A percentile compares a stretch with the other conserved stretches of the same genome.
These are phyloP conservation scores for Claviceps sp. DNA, from an alignment of 2,329 filamentous ascomycete species.

Conservation along the genomic window DNA sequence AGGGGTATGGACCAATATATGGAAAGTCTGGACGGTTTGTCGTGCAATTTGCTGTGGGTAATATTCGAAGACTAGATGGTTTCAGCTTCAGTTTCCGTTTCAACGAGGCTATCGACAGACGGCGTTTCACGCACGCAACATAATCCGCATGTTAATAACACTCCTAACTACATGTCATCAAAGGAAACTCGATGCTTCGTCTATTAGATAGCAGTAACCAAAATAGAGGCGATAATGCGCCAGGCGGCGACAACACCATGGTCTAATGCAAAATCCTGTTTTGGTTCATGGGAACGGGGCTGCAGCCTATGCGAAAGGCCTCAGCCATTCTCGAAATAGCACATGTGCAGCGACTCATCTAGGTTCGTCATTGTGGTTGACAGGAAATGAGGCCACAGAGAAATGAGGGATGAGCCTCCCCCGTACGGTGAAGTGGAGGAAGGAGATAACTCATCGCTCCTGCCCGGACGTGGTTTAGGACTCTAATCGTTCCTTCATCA, in stretches of 20 bases:
- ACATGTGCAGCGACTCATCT: neutral
- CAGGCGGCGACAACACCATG: neutral
- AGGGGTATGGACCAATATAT: neutral
- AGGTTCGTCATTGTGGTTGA: neutral
- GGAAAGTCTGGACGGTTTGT: neutral
- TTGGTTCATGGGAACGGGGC: neutral
- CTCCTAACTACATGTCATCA: conserved; percentile 2
- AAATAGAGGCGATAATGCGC: conserved; percentile 4
- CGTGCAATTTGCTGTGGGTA: conserved; percentile 3
- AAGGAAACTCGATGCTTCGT: neutral
- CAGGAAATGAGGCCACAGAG: neutral
- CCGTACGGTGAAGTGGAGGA: neutral
- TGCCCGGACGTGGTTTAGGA: neutral
- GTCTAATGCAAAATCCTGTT: neutral
- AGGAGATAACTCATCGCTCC: neutral
- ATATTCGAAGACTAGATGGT: neutral
- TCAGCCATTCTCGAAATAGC: neutral
- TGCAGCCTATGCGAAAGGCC: neutral
- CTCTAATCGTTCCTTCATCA: neutral
- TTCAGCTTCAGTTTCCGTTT: conserved; percentile 1
- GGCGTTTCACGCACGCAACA: neutral
- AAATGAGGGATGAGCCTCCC: neutral
- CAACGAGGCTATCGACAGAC: neutral
- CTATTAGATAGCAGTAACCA: conserved; percentile 4
- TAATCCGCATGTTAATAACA: neutral